Evolutionary conservation across 2,329 filamentous ascomycete genomes (phyloP).

Genomic region (Diplodia scrobiculata): DNA sequence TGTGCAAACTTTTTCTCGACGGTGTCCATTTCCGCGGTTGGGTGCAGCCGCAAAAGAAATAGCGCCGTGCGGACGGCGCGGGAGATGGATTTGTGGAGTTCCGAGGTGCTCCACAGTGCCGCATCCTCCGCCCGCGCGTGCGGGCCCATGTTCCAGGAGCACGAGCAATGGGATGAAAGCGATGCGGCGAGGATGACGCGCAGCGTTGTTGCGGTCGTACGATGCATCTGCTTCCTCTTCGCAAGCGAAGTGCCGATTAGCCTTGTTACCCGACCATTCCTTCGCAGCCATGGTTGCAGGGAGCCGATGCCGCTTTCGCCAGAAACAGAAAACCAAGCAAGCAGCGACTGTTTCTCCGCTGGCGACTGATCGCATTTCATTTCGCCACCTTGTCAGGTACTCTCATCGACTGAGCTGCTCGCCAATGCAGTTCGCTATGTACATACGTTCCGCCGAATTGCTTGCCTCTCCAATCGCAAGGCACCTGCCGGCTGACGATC

Average conservation of each 20-base stretch:
- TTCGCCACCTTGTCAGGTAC: not conserved
- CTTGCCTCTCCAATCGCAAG: not conserved
- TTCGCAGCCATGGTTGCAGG: not conserved
- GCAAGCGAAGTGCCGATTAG: not conserved
- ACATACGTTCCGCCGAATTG: not conserved
- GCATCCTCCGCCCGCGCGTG: slow-evolving; percentile 1
- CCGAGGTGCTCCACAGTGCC: not conserved
- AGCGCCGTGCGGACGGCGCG: not conserved
- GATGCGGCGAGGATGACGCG: not conserved
- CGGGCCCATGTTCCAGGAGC: slow-evolving; percentile 1
- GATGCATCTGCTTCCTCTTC: not conserved
- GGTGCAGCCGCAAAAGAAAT: slow-evolving; percentile 1
- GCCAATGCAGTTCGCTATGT: not conserved
- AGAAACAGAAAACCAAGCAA: not conserved
- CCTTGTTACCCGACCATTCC: not conserved
- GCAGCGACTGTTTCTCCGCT: not conserved
- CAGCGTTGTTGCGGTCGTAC: slow-evolving; percentile 1
- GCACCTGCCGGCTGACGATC: not conserved
- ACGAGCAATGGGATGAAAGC: not conserved
- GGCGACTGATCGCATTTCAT: not conserved
- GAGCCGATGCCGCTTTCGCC: slow-evolving; percentile 1
- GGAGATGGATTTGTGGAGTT: slow-evolving; percentile 2
- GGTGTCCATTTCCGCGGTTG: not conserved
- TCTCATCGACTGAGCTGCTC: not conserved
- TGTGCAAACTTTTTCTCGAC: not conserved